Evolutionary conservation across 495 filamentous ascomycete species (phyloP), one percentile per base, ranked within the genome.

Genomic region (Xylaria telfairii): DNA sequence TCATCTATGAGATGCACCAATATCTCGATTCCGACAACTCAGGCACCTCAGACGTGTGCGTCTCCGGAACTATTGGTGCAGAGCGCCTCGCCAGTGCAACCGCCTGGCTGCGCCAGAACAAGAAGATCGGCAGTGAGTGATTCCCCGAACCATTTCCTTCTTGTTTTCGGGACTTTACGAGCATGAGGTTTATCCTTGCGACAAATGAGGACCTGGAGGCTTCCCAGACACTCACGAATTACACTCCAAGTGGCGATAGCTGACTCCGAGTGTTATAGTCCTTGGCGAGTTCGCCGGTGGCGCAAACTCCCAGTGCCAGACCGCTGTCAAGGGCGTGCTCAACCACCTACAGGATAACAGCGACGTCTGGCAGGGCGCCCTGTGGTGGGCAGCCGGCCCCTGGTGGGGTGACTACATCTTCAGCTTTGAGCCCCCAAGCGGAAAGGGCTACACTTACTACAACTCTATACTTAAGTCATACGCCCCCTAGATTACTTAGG

Each of bases 201-300:
- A n/a, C n/a, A n/a, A n/a, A n/a, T n/a, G n/a, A n/a, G n/a, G n/a
- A n/a, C n/a, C n/a, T n/a, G n/a, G n/a, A n/a, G n/a, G n/a, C n/a
- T n/a, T n/a, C n/a, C n/a, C n/a, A n/a, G n/a, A n/a, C n/a, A n/a
- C n/a, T n/a, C n/a, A n/a, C n/a, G n/a, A n/a, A n/a, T n/a, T n/a
- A n/a, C n/a, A n/a, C n/a, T n/a, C n/a, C n/a, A n/a, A n/a, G n/a
- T n/a, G n/a, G n/a, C n/a, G n/a, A n/a, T n/a, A n/a, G n/a, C n/a
- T n/a, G n/a, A n/a, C n/a, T n/a, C n/a, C n/a, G n/a, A n/a, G n/a
- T n/a, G n/a, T n/a, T n/a, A n/a, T n/a, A n/a, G n/a, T 94, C 70
- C 78, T 94, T 49, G 92, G 92, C 30, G 92, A 94, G 81, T 90
- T 90, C 66, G 91, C 91, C 7, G 92, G 88, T 61, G 92, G 91